Evolutionary conservation across 768 basidiomycete species (phyloP), one percentile per base, ranked within the genome.

Genomic region (Termitomyces sp.): DNA sequence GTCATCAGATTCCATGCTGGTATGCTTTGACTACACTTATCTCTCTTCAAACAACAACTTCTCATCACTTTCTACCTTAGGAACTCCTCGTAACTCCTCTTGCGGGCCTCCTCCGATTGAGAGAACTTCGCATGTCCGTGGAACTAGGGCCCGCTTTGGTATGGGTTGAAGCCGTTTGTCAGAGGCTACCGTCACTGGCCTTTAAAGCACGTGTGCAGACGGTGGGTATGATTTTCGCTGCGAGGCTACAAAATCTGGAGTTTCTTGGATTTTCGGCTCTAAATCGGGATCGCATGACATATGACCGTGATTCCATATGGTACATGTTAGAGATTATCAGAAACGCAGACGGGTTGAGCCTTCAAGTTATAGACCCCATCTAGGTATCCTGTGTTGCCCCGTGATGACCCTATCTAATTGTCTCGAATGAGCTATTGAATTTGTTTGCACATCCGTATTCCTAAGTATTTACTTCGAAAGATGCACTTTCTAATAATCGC

Each of bases 301-400:
- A 22, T 32, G 54, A 4, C 9, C 54, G 39, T 18, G 22, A 42
- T 24, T 55, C 18, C 16, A 16, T 42, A 28, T 55, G 54, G 54
- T n/a, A 55, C 24, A 55, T 39, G 54, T 22, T 55, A 3, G 16
- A 55, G n/a, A 55, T 55, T 22, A 38, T 35, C 52, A 35, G 52
- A 20, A 39, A 53, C 20, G 38, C 22, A 36, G 52, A 39, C 7
- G 52, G 52, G 35, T 22, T 53, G 52, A 33, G 28, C 48, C 9
- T 32, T 32, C 48, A 18, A 32, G 48, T 32, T 16, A 49, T 24
- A 18, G 48, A 49, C 16, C 48, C 48, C 28, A 49, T 49, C 32
- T 49, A 49, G 28, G 28, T 49, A 22, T 18, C 4, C 13, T 16
- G 1, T 28, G 46, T 46, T 22, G 45, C 45, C 11, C 20, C 12